Evolutionary conservation across 352 stramenopile species (phyloP), one percentile per base, ranked within the genome.

Genomic region (Phytophthora quininea): DNA sequence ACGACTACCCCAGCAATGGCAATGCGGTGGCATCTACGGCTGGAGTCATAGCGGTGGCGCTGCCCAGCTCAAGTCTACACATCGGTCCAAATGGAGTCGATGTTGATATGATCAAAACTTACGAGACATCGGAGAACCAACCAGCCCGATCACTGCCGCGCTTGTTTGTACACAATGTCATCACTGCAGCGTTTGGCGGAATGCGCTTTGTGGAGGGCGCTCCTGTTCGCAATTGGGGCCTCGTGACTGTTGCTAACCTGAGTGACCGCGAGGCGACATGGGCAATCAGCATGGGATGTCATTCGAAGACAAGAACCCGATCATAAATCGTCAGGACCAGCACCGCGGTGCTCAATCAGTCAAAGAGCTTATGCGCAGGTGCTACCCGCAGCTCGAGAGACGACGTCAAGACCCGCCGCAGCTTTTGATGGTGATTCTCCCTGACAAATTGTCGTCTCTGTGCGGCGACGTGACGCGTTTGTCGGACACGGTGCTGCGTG

Each of bases 381-480:
- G 79, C 27, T 79, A 73, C 30, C 55, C 62, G 9, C 69, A 87
- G 35, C 43, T 91, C 1, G 66, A 86, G 45, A 9, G 27, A 0
- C 58, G 62, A 7, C 47, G 62, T 49, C 48, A 67, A n/a, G 54
- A 62, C 2, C 56, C 64, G 8, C 67, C 78, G 32, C 75, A 90
- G 38, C 58, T 92, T 0, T 77, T 92, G 2, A 76, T 89, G 60
- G 77, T 88, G 9, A 77, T 88, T 50, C 80, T 80, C 52, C 61
- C 72, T 35, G 65, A 77, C 38, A 79, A 80, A 51, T 54, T 58
- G 7, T 67, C 71, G 2, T 43, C 53, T 27, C 71, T 67, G 7
- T 92, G 90, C 49, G 62, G 62, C 0, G 69, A 83, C n/a, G 77
- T 94, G 33, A 95, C 93, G 69, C 76, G 82, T 33, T 69, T 79